Evolutionary conservation across 2,329 filamentous ascomycete genomes (phyloP).

Genomic region (Lasiodiplodia gonubiensis): DNA sequence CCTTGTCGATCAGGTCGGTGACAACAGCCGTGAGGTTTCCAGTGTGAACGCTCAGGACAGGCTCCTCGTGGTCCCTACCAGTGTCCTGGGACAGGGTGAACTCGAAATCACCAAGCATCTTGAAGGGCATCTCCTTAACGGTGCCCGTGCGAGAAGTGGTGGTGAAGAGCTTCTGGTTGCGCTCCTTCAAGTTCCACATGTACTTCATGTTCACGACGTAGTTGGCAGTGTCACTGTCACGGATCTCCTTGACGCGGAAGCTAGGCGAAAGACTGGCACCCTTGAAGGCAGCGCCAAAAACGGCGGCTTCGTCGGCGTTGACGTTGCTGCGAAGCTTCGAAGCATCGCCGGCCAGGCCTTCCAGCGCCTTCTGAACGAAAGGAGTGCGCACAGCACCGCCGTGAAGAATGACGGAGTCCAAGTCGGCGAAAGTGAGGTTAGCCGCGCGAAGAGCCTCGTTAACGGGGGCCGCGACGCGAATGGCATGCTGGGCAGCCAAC

Average conservation of each 20-base stretch:
- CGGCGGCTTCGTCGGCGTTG: constrained; percentile 95
- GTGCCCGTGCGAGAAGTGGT: constrained; percentile 75
- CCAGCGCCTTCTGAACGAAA: constrained; percentile 89
- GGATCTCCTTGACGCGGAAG: constrained; percentile 98
- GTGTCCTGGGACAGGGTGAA: constrained; percentile 81
- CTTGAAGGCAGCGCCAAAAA: constrained; percentile 94
- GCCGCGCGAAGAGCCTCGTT: constrained; percentile 76
- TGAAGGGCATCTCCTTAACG: constrained; percentile 83
- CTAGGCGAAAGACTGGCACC: constrained; percentile 90
- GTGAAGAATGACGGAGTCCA: constrained; percentile 91
- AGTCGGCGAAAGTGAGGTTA: constrained; percentile 72
- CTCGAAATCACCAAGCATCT: constrained; percentile 80
- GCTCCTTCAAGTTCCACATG: constrained; percentile 67
- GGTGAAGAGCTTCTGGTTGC: constrained; percentile 83
- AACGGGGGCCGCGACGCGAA: constrained; percentile 72
- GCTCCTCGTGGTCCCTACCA: constrained; percentile 58
- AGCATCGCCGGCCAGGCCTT: constrained; percentile 71
- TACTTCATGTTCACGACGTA: constrained; percentile 81
- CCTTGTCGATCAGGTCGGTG: constrained; percentile 76
- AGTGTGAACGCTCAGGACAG: constrained; percentile 71
- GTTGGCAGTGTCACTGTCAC: constrained; percentile 74
- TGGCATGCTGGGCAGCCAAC: constrained; percentile 70
- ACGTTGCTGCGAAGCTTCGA: constrained; percentile 91
- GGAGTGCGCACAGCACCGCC: constrained; percentile 90
- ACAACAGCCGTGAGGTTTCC: constrained; percentile 86